Conservation (phyloP, 2,329 filamentous ascomycete genomes). For the Gliomastix tumulicola region DNA sequence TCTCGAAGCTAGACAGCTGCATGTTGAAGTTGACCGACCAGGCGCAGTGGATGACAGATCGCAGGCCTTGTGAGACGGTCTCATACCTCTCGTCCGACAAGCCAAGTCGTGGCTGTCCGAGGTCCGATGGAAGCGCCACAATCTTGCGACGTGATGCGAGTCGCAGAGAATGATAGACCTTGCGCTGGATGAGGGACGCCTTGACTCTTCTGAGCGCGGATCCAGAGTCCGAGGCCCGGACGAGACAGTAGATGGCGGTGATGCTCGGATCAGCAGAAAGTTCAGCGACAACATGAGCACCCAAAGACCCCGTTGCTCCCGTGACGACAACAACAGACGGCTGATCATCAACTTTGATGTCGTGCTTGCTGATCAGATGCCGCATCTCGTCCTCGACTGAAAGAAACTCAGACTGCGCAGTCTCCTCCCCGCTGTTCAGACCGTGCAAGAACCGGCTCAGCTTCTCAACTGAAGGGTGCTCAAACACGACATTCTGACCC, state of each 20-base stretch:
- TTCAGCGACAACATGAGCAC: conserved; percentile 50
- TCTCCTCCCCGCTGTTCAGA: conserved; percentile 25
- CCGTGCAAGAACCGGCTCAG: conserved; percentile 35
- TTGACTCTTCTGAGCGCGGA: conserved; percentile 12
- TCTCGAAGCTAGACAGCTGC: conserved; percentile 39
- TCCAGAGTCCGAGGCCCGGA: conserved; percentile 30
- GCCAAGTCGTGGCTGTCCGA: conserved; percentile 31
- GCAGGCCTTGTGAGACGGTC: conserved; percentile 21
- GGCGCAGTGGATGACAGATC: conserved; percentile 40
- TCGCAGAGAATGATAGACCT: conserved; percentile 18
- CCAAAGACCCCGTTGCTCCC: conserved; percentile 56
- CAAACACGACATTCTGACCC: conserved; percentile 52
- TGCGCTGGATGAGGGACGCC: conserved; percentile 14
- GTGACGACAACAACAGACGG: conserved; percentile 36
- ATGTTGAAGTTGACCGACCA: conserved; percentile 54
- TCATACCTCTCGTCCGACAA: conserved; percentile 17
- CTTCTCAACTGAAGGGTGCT: conserved; percentile 38
- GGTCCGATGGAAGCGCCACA: conserved; percentile 11
- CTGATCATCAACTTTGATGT: not conserved
- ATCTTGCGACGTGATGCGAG: conserved; percentile 14
- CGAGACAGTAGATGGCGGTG: conserved; percentile 40
- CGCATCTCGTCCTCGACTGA: conserved; percentile 18
- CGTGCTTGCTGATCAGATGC: conserved; percentile 12
- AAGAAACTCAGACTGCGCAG: conserved; percentile 10
- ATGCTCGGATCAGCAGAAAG: conserved; percentile 50